Base-by-base conservation (phyloP, 139 green algal genomes). In the Coccomyxa sp. region DNA sequence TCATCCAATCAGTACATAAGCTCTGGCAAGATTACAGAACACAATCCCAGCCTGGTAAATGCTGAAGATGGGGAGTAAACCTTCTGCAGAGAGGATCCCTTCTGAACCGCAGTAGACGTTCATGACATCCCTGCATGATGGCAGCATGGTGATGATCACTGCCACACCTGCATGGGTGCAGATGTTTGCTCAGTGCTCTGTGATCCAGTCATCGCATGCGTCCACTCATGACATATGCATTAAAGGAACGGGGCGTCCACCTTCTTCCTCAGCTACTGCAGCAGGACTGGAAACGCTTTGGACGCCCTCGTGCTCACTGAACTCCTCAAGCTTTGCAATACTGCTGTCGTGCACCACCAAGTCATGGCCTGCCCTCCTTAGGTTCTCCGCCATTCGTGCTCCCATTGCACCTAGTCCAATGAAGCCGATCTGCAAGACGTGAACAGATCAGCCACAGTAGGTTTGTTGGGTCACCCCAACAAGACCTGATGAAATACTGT, bases 61-160 rank as follows among this genome's bases (percentile, higher is more conserved):
- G n/a, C 27, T 68, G 13, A 30, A 23, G 28, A 77, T 18, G 7
- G 7, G 21, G 18, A 27, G 11, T 11, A 63, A 15, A 84, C 81
- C 81, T 81, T 80, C 57, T 30, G 81, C 71, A 38, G 60, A 58
- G 51, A 84, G 32, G 12, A 84, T 80, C 16, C 81, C 81, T 10
- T 75, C 17, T 18, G 14, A 25, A 3, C 81, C 81, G 31, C 30
- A 80, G 60, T 83, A 83, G 0, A 83, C 81, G 23, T 81, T 67
- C 63, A 77, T 31, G 15, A 83, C 82, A 87, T 88, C 27, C 58
- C 79, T 12, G 17, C 58, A 76, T 79, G 81, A 80, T 74, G 87
- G 85, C 12, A 93, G 87, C 89, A 93, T 91, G 13, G 89, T 93
- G 60, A 93, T 78, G 21, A 93, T 74, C 27, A 93, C 83, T 28